These are phyloP conservation scores for Theobroma grandiflorum DNA, from an alignment of 441 rosid genomes.

Conservation along the genomic window DNA sequence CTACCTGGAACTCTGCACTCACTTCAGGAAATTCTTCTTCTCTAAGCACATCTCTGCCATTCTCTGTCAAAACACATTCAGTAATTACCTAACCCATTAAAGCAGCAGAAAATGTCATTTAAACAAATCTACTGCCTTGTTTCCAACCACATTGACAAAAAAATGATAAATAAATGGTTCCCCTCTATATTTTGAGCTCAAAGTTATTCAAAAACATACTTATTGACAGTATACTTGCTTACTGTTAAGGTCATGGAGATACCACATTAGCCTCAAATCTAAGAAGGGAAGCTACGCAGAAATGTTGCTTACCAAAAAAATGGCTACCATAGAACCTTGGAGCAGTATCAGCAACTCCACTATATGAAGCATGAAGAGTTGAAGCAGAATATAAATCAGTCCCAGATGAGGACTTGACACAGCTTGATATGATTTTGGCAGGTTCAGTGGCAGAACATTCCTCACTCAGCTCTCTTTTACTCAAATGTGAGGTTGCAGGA, in stretches of 20 bases:
- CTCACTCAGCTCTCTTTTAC: conserved; percentile 38
- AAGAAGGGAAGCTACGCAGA: conserved; percentile 16
- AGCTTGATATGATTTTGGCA: conserved; percentile 32
- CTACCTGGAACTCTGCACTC: conserved; percentile 73
- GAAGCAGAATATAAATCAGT: conserved; percentile 42
- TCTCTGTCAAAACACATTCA: conserved; percentile 44
- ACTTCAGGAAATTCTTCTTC: conserved; percentile 74
- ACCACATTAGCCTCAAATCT: conserved; percentile 19
- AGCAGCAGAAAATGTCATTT: not conserved
- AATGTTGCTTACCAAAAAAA: conserved; percentile 40
- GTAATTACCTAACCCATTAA: conserved; percentile 25
- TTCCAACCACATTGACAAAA: not conserved
- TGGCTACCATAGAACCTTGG: conserved; percentile 32
- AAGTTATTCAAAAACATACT: not conserved
- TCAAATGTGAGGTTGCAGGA: conserved; percentile 30
- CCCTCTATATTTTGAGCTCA: not conserved
- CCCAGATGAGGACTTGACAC: conserved; percentile 23
- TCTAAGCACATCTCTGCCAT: conserved; percentile 43
- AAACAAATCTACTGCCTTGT: conserved; percentile 10
- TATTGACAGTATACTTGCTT: not conserved
- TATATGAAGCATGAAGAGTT: conserved; percentile 30
- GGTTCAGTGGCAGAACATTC: conserved; percentile 35
- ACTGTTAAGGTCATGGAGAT: not conserved
- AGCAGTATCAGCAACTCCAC: conserved; percentile 36
- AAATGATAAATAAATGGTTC: not conserved